These are phyloP conservation scores for Penicillium sp. DNA, from an alignment of 2,329 filamentous ascomycete genomes.

Conservation along the genomic window DNA sequence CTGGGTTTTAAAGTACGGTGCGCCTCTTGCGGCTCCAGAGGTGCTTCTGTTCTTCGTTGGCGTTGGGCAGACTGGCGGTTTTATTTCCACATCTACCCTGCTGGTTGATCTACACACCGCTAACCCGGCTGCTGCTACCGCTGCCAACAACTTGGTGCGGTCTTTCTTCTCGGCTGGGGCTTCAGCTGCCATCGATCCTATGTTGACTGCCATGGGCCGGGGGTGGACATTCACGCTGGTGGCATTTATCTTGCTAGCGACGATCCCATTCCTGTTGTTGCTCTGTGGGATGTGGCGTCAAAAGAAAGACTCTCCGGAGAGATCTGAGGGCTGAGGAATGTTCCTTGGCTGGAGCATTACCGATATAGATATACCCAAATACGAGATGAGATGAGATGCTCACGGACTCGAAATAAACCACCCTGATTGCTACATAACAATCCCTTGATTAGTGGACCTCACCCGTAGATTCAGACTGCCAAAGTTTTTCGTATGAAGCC, in stretches of 20 bases:
- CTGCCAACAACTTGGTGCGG: constrained; percentile 17
- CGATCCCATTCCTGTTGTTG: constrained; percentile 9
- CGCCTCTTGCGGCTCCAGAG: constrained; percentile 10
- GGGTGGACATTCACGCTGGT: constrained; percentile 18
- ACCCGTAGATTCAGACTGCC: neutral
- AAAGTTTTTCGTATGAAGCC: too few relatives aligned
- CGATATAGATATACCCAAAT: neutral
- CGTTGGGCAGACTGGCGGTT: constrained; percentile 12
- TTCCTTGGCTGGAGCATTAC: neutral
- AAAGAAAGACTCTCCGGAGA: neutral
- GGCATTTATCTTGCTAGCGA: constrained; percentile 8
- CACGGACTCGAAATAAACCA: neutral
- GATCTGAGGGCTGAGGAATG: neutral
- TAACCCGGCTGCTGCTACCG: constrained; percentile 15
- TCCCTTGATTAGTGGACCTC: neutral
- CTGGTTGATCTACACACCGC: constrained; percentile 13
- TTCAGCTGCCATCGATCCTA: constrained; percentile 16
- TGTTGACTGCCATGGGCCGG: constrained; percentile 15
- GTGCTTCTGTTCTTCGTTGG: constrained; percentile 17
- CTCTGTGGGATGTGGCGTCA: constrained; percentile 6
- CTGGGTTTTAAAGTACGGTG: constrained; percentile 10
- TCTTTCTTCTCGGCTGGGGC: constrained; percentile 16
- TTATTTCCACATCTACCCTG: constrained; percentile 13
- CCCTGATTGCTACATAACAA: neutral
- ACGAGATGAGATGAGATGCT: neutral